Base-by-base conservation (phyloP, 2,329 filamentous ascomycete genomes). In the Trichoderma semiorbis region DNA sequence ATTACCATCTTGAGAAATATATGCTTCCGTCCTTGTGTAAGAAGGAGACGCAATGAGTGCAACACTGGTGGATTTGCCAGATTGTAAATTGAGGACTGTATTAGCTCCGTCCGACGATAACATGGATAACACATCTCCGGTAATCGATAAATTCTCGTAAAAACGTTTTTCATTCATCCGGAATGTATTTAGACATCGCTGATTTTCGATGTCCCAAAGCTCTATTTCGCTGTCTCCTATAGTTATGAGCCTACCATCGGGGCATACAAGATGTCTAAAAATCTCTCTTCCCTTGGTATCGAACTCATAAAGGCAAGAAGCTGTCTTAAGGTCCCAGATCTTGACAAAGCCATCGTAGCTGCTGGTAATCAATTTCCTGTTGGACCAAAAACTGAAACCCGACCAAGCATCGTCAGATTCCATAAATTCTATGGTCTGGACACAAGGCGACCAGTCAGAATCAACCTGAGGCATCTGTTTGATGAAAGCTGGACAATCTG, bases 341-440 rank as follows among this genome's bases (percentile, higher is more conserved):
- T 30, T 10, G 53, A 57, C 16, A n/a, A 4, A 0, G 7, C 26
- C 26, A 0, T 3, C 1, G 6, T 3, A 2, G 8, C 3, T 1
- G 26, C 14, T 5, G 4, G 7, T 18, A 2, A 57, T 5, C 26
- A 57, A n/a, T n/a, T 2, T 57, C 1, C 5, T 8, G 14, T 30
- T 30, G 3, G 26, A 6, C 7, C 6, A 28, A 16, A 57, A 10
- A 1, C 16, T 4, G 8, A 57, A 7, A 8, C 7, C 7, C 8
- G 26, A 24, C 7, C 12, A 6, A 6, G 5, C 6, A 10, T 57
- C 53, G 16, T 12, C 11, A 34, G 18, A 26, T 18, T 0, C 26
- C 10, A 3, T 7, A 16, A 5, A 1, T 16, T 57, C 26, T 10
- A 30, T 10, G 7, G 24, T 58, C 28, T 58, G 16, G 6, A 58